These are phyloP conservation scores for Kwoniella shandongensis DNA, from an alignment of 768 basidiomycete species.

Conservation along the genomic window DNA sequence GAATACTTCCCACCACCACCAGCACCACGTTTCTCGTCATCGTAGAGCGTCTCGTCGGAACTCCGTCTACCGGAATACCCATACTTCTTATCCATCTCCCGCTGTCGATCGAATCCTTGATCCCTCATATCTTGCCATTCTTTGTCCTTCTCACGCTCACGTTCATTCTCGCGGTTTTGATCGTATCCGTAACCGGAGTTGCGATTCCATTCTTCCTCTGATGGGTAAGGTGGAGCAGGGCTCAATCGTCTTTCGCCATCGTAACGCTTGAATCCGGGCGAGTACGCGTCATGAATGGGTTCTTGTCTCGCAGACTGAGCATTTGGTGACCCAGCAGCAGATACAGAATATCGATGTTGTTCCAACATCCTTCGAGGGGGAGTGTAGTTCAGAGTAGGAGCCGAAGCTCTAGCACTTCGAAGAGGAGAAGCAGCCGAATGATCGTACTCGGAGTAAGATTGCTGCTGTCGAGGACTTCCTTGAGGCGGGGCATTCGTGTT, in stretches of 20 bases:
- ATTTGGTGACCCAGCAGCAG: slow-evolving; percentile 12
- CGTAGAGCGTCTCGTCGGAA: slow-evolving; percentile 19
- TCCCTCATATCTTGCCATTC: slow-evolving; percentile 6
- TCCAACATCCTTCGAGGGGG: slow-evolving; percentile 18
- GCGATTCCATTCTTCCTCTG: slow-evolving; percentile 9
- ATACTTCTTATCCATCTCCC: not conserved
- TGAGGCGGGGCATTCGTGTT: not conserved
- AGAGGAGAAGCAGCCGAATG: not conserved
- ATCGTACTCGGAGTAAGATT: slow-evolving; percentile 3
- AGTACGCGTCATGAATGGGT: not conserved
- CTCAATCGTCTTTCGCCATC: slow-evolving; percentile 11
- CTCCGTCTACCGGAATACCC: slow-evolving; percentile 8
- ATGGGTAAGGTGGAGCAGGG: slow-evolving; percentile 28
- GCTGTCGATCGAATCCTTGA: slow-evolving; percentile 5
- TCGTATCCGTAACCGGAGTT: slow-evolving; percentile 5
- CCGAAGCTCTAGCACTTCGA: slow-evolving; percentile 8
- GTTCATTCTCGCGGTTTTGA: slow-evolving; percentile 6
- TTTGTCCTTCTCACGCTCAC: not conserved
- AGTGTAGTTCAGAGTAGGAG: slow-evolving; percentile 15
- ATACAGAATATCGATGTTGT: slow-evolving; percentile 25
- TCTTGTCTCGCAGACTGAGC: slow-evolving; percentile 8
- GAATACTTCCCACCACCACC: slow-evolving; percentile 8
- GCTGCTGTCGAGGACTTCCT: slow-evolving; percentile 5
- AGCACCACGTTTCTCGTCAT: slow-evolving; percentile 5
- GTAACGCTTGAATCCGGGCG: slow-evolving; percentile 16